Evolutionary conservation across 345 rosid genomes (phyloP), one percentile per base, ranked within the genome.

Genomic region (Gossypium turneri): DNA sequence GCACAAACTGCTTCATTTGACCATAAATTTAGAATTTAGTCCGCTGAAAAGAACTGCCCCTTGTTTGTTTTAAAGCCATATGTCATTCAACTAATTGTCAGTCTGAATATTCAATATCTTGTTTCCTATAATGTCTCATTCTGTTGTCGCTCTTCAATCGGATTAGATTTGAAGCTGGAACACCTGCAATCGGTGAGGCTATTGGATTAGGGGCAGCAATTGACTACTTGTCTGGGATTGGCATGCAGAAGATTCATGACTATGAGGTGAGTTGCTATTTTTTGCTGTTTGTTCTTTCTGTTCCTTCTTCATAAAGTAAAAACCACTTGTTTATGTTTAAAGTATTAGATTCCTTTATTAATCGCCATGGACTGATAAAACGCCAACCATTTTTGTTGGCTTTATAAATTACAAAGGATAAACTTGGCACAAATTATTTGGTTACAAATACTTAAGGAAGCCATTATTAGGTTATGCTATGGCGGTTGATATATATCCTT

Each of bases 171-270:
- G 99, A 93, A 84, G 99, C 99, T 75, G 99, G 98, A 81, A 94
- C 98, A 76, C 98, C 98, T 52, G 98, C 98, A 73, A 94, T 94
- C 72, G 98, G 97, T 10, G 98, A 94, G 85, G 92, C 92, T 25
- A 91, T 94, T 80, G 98, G 94, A 71, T 80, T 94, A 78, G 98
- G 98, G 82, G 97, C 98, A 59, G 98, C 98, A 62, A 76, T 90
- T 67, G 98, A 94, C 80, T 94, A 94, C 85, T 84, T 94, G 77
- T 83, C 88, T 55, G 84, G 75, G 61, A 88, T 94, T 59, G 98
- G 97, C 79, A 94, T 94, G 98, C 82, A 85, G 57, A 90, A 80
- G 74, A 86, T 94, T 80, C 94, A 94, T 76, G 93, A 89, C 3
- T 92, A 94, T 66, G 98, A 94, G 94, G 98, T 88, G 67, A 81